These are phyloP conservation scores for Tripidium arundinaceum DNA, from an alignment of 202 grass and related monocot species.

Conservation along the genomic window DNA sequence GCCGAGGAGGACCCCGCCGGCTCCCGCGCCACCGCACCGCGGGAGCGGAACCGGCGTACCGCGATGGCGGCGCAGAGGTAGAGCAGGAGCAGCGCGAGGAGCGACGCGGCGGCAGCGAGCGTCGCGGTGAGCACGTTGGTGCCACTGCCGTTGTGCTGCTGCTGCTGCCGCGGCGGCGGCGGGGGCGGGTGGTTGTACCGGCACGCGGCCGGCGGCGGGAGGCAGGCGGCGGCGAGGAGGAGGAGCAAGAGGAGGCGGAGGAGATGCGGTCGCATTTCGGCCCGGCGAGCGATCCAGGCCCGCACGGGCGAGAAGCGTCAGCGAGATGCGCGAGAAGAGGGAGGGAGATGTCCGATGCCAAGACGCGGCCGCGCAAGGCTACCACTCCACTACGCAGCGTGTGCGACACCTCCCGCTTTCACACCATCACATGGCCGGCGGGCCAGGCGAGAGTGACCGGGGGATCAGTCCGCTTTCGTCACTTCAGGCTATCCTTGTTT, in stretches of 20 bases:
- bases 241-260: slow-evolving; percentile 13
- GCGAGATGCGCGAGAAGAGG: slow-evolving; percentile 18
- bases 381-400: neutral
- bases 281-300: slow-evolving; percentile 32
- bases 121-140: neutral
- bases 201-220: slow-evolving; percentile 24
- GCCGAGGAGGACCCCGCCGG: neutral
- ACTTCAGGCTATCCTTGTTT: neutral
- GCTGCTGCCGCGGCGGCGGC: neutral
- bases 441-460: neutral
- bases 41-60: slow-evolving; percentile 36
- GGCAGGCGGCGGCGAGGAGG: neutral
- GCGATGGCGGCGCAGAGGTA: slow-evolving; percentile 52
- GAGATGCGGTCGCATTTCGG: slow-evolving; percentile 47
- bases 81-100: slow-evolving; percentile 54
- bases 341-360: slow-evolving; percentile 24
- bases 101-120: slow-evolving; percentile 10
- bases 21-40: neutral
- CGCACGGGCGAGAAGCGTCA: neutral
- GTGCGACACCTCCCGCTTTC: slow-evolving; percentile 12
- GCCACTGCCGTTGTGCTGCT: neutral
- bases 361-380: slow-evolving; percentile 3
- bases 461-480: neutral
- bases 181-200: neutral
- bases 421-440: slow-evolving; percentile 1